Evolutionary conservation across 306 rosid genomes (phyloP).

Genomic region (Quercus gilva): DNA sequence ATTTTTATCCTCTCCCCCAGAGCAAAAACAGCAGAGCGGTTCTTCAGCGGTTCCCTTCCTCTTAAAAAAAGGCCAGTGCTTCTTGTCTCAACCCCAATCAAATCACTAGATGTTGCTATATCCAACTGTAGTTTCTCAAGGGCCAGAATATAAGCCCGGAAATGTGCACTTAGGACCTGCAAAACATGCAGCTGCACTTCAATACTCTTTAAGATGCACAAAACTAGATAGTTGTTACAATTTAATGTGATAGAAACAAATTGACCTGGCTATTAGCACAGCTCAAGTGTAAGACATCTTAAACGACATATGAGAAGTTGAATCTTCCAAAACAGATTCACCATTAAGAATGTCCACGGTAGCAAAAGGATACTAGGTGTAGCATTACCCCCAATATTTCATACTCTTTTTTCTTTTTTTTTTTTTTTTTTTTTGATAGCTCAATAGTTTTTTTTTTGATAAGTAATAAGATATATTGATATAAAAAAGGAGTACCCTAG

Average conservation of each 20-base stretch:
- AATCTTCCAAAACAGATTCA: background rate
- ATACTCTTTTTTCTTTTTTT: too few species aligned
- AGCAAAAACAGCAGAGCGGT: constrained; percentile 92
- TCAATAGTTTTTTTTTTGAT: too few species aligned
- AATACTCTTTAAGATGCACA: constrained; percentile 13
- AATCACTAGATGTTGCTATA: constrained; percentile 90
- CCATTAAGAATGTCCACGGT: background rate
- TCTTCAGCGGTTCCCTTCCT: constrained; percentile 91
- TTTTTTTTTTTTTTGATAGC: too few species aligned
- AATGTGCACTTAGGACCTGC: constrained; percentile 98
- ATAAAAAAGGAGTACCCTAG: too few species aligned
- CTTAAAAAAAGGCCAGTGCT: constrained; percentile 71
- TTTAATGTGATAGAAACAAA: background rate
- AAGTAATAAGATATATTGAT: too few species aligned
- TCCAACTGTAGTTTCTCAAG: constrained; percentile 91
- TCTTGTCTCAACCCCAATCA: constrained; percentile 96
- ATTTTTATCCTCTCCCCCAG: constrained; percentile 90
- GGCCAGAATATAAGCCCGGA: constrained; percentile 93
- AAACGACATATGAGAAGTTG: background rate
- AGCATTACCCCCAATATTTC: background rate
- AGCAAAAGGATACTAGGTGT: background rate
- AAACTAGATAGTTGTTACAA: constrained; percentile 10
- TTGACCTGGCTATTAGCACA: background rate
- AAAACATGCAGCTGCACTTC: constrained; percentile 26
- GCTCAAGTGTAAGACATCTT: background rate